phyloP scores from a whole-genome alignment of 768 basidiomycete species.

The Steccherinum ochraceum region DNA sequence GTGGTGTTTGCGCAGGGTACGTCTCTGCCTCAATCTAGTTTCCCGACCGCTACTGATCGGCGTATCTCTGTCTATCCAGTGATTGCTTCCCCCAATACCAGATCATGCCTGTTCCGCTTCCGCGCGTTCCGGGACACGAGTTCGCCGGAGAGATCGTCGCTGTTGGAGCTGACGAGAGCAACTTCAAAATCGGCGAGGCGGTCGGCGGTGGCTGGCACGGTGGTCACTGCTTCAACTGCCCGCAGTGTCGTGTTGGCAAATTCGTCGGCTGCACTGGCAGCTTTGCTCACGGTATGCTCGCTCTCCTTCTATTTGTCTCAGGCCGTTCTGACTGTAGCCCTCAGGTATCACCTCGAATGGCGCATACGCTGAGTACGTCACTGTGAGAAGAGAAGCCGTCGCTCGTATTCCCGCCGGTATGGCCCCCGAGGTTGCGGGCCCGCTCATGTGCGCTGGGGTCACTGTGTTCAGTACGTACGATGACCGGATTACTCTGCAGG shows the following conservation, averaged over 20 bases:
- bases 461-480: constrained; percentile 26
- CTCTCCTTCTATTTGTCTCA: neutral
- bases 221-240: constrained; percentile 19
- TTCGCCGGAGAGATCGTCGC: constrained; percentile 21
- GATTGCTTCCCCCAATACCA: constrained; percentile 15
- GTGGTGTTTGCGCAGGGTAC: constrained; percentile 20
- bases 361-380: constrained; percentile 22
- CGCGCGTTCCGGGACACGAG: constrained; percentile 24
- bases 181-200: constrained; percentile 20
- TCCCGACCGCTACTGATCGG: neutral
- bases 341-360: constrained; percentile 20
- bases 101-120: constrained; percentile 9
- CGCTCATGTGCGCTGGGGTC: constrained; percentile 29
- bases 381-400: constrained; percentile 20
- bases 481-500: neutral
- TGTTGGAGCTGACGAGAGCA: constrained; percentile 11
- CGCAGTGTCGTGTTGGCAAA: constrained; percentile 19
- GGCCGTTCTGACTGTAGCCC: too few species aligned
- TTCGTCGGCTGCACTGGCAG: constrained; percentile 20
- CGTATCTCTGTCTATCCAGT: constrained; percentile 1
- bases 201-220: constrained; percentile 27
- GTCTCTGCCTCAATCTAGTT: constrained; percentile 3
- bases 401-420: constrained; percentile 19
- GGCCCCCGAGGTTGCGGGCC: constrained; percentile 21
- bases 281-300: too few species aligned